A percentile compares a stretch with the other conserved stretches of the same genome.
Conservation (phyloP, 306 rosid genomes). For the Elaeagnus macrophylla region DNA sequence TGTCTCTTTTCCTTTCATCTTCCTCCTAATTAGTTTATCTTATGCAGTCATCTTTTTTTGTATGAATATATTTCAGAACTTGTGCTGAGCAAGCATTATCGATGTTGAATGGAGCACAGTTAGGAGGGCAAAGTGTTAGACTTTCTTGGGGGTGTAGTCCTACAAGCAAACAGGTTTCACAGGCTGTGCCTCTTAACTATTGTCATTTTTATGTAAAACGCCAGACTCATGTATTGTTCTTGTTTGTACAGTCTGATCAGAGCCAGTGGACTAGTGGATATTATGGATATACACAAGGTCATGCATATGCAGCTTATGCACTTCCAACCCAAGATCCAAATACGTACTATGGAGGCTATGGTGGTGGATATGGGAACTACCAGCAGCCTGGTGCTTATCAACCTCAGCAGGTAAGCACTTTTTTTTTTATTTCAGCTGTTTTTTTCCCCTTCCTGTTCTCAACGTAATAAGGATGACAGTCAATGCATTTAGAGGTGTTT, state of each 20-base stretch:
- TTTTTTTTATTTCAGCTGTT: no score
- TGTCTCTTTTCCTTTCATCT: no score
- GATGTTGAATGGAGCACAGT: constrained; percentile 40
- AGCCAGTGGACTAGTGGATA: constrained; percentile 56
- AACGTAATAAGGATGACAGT: no score
- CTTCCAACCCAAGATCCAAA: constrained; percentile 53
- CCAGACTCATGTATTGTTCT: not conserved
- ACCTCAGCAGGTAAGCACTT: constrained; percentile 40
- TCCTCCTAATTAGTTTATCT: not conserved
- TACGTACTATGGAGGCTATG: constrained; percentile 52
- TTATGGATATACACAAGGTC: constrained; percentile 26
- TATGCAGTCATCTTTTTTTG: not conserved
- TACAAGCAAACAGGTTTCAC: constrained; percentile 48
- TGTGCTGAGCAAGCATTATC: constrained; percentile 59
- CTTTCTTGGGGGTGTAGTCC: constrained; percentile 78
- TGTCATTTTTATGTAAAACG: no score
- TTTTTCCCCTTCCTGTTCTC: no score
- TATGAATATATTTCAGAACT: constrained; percentile 20
- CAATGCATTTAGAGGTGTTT: no score
- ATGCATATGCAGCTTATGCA: constrained; percentile 18
- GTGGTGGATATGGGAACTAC: constrained; percentile 42
- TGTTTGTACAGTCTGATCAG: constrained; percentile 39
- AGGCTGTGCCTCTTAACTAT: not conserved
- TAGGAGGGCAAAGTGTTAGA: constrained; percentile 51
- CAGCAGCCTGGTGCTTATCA: constrained; percentile 57